These are phyloP conservation scores for Tilletiopsis washingtonensis DNA, from an alignment of 1,284 basidiomycete species.

Conservation along the genomic window DNA sequence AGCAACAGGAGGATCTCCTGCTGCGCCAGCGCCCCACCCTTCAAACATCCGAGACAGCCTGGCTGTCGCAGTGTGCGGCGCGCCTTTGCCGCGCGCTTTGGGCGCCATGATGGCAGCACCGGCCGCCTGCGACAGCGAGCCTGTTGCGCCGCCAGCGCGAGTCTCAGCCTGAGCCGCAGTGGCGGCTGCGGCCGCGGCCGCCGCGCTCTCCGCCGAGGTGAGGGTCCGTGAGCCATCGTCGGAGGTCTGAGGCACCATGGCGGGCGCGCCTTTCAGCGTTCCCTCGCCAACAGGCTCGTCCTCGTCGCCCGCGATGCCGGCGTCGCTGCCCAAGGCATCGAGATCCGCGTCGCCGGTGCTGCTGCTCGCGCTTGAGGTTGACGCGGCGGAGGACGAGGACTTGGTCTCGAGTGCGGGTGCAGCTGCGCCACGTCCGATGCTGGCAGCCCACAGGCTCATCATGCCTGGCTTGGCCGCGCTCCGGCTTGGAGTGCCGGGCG, in stretches of 20 bases:
- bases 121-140: not conserved
- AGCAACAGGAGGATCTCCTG: not conserved
- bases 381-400: no score
- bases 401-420: conserved; percentile 12
- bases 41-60: conserved; percentile 36
- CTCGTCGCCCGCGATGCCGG: conserved; percentile 10
- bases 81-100: conserved; percentile 14
- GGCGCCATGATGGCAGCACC: conserved; percentile 9
- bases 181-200: not conserved
- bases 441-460: conserved; percentile 24
- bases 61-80: conserved; percentile 18
- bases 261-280: conserved; percentile 16
- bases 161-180: not conserved
- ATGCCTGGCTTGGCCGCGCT: conserved; percentile 10
- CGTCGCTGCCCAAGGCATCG: conserved; percentile 17
- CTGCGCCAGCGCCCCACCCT: conserved; percentile 24
- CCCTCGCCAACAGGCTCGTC: conserved; percentile 8
- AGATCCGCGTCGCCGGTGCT: conserved; percentile 21
- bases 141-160: not conserved
- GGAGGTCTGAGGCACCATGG: not conserved
- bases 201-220: conserved; percentile 3
- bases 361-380: not conserved
- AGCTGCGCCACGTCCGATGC: conserved; percentile 18
- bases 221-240: not conserved
- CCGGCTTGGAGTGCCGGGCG: conserved; percentile 4